Evolutionary conservation across 2,329 filamentous ascomycete genomes (phyloP), one percentile per base, ranked within the genome.

Genomic region (Scedosporium minutisporum): DNA sequence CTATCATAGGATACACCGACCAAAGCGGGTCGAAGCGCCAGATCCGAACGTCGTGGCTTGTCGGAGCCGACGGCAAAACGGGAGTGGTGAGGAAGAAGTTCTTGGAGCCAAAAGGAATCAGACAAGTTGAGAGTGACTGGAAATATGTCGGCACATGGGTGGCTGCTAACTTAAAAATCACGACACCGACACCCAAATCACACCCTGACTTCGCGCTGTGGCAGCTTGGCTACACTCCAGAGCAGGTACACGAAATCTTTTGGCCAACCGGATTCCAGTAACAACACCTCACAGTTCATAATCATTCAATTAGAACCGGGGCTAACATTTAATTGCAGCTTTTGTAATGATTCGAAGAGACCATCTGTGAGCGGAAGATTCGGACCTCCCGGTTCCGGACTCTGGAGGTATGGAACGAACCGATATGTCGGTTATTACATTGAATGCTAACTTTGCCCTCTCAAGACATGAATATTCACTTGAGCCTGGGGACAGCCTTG

Each of bases 121-220:
- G 70, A 29, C 69, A 76, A 64, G 41, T 60, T 23, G 74, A 77
- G 53, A 65, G 68, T 16, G 68, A 68, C n/a, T 23, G 29, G 4
- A 73, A 69, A 60, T 78, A 78, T 63, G 69, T 73, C 10, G 75
- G 70, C 14, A 75, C 72, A 0, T 82, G 80, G 79, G 74, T 82
- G 3, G 80, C 80, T 1, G 67, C 76, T 3, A 82, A 82, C 63
- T 72, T 76, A 65, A 68, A 76, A 25, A 71, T 82, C 25, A 69
- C 68, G 1, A 65, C 76, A 0, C 80, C 79, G 0, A 81, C 76
- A 0, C 73, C 71, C 5, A 65, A 78, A 29, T 75, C 76, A 0
- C 80, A 82, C 65, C 80, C 80, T 0, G 66, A 73, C 0, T 80
- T 82, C 60, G 77, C 78, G 0, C 68, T 81, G 2, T 82, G 79